These are phyloP conservation scores for Pulveroboletus sp. DNA, from an alignment of 768 basidiomycete species.

Conservation along the genomic window DNA sequence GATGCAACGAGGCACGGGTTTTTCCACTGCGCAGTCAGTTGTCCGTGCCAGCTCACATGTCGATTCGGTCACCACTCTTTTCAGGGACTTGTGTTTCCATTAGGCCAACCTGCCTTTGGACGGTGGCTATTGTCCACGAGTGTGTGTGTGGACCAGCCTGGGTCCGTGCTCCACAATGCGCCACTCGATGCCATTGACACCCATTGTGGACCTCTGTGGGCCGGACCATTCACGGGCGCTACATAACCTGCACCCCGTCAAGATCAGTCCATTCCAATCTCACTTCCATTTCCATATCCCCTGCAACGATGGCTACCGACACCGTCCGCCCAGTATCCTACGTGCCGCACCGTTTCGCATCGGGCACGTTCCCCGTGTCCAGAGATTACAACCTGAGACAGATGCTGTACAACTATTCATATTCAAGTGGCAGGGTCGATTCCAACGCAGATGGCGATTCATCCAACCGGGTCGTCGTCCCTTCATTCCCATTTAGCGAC, in stretches of 20 bases:
- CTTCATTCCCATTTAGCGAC: slow-evolving; percentile 29
- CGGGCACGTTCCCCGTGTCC: slow-evolving; percentile 29
- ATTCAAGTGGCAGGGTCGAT: neutral
- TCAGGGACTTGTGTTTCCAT: slow-evolving; percentile 1
- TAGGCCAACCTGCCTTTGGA: slow-evolving; percentile 1
- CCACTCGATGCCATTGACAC: neutral
- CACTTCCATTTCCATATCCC: slow-evolving; percentile 7
- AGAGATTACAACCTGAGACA: slow-evolving; percentile 24
- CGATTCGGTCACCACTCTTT: neutral
- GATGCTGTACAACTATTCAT: slow-evolving; percentile 25
- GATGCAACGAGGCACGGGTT: slow-evolving; percentile 10
- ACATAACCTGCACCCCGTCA: slow-evolving; percentile 11
- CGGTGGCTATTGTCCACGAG: neutral
- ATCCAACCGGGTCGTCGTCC: slow-evolving; percentile 35
- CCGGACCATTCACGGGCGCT: slow-evolving; percentile 9
- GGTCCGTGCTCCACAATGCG: slow-evolving; percentile 2
- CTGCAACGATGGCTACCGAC: neutral
- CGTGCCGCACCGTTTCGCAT: slow-evolving; percentile 17
- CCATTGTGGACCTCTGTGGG: neutral
- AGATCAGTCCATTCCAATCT: neutral
- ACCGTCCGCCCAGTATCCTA: slow-evolving; percentile 9
- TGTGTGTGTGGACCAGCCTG: no score
- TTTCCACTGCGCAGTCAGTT: slow-evolving; percentile 5
- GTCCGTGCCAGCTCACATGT: no score
- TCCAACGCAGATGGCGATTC: neutral